phyloP scores from a whole-genome alignment of 306 rosid species.

The Adenanthera pavonina region DNA sequence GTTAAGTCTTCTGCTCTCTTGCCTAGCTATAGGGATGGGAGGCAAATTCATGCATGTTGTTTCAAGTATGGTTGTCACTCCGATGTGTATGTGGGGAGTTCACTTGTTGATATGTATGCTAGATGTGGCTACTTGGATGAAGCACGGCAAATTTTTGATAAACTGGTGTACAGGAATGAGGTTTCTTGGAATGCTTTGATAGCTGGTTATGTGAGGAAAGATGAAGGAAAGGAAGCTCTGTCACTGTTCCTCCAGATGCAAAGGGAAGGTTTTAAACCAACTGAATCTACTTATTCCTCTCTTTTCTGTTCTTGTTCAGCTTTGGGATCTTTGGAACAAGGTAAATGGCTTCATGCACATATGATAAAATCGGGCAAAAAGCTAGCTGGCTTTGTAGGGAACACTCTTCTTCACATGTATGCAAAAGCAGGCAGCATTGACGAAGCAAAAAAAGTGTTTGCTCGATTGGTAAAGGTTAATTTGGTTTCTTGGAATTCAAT shows the following conservation, averaged over 20 bases:
- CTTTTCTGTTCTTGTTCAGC: constrained; percentile 45
- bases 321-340: constrained; percentile 55
- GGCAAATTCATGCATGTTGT: constrained; percentile 51
- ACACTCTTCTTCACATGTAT: constrained; percentile 62
- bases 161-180: constrained; percentile 48
- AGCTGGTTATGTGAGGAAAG: constrained; percentile 49
- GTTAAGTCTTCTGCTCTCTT: constrained; percentile 46
- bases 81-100: constrained; percentile 58
- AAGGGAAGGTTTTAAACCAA: constrained; percentile 47
- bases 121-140: constrained; percentile 54
- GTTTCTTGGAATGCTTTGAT: constrained; percentile 64
- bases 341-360: constrained; percentile 58
- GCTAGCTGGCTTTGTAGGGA: constrained; percentile 54
- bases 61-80: constrained; percentile 44
- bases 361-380: constrained; percentile 46
- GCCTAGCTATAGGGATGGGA: constrained; percentile 44
- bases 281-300: constrained; percentile 54
- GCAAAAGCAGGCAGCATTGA: constrained; percentile 57
- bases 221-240: constrained; percentile 53
- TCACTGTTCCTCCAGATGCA: constrained; percentile 49
- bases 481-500: constrained; percentile 61
- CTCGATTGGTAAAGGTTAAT: constrained; percentile 43
- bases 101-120: constrained; percentile 63
- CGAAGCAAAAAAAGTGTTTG: constrained; percentile 57
- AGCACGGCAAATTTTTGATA: constrained; percentile 46